phyloP scores from a whole-genome alignment of 2,329 filamentous ascomycete species.

The Massarina eburnea region DNA sequence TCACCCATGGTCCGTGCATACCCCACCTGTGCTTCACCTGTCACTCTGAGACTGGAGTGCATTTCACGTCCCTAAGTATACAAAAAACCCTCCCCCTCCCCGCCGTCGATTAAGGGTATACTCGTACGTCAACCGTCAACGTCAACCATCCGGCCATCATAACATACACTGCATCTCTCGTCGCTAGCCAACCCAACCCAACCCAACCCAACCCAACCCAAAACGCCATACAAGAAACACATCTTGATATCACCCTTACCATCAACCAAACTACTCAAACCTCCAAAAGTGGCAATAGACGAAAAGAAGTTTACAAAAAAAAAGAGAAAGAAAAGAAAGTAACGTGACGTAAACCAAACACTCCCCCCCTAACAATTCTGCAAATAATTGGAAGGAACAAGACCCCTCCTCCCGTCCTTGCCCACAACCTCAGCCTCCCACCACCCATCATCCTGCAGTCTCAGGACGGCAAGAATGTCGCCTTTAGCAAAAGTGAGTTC shows the following conservation, averaged over 20 bases:
- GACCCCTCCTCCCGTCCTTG: conserved; percentile 55
- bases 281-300: background rate
- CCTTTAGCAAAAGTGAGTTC: conserved; percentile 92
- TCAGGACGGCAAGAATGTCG: conserved; percentile 82
- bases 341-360: background rate
- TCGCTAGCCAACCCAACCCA: too few species aligned
- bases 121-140: too few species aligned
- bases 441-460: conserved; percentile 97
- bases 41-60: background rate
- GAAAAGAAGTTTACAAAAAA: background rate
- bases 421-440: conserved; percentile 96
- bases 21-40: background rate
- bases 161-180: too few species aligned
- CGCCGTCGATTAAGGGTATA: too few species aligned
- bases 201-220: too few species aligned
- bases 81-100: too few species aligned
- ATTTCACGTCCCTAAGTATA: background rate
- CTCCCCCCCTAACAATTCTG: conserved; percentile 53
- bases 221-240: background rate
- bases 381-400: conserved; percentile 69
- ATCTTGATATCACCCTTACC: background rate
- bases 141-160: too few species aligned
- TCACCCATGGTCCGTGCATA: background rate
- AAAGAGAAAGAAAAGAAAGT: background rate
- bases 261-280: too few species aligned